Base-by-base conservation (phyloP, 768 basidiomycete species). In the Suillus discolor region DNA sequence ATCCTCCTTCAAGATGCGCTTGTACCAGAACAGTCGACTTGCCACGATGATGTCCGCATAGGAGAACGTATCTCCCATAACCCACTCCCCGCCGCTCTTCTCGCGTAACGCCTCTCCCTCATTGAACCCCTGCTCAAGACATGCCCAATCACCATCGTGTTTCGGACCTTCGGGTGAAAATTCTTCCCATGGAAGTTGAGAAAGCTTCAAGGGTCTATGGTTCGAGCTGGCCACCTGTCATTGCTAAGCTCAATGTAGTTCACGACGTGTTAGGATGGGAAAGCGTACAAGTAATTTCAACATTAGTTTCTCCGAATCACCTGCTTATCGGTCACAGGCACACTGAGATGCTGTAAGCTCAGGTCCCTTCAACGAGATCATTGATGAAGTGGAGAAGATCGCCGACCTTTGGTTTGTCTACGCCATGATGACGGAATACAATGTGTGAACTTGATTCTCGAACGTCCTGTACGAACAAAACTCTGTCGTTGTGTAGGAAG, bases 231-330 rank as follows among this genome's bases (percentile, higher is more conserved):
- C 72, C 66, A 0, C 64, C n/a, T 25, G 34, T 75, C 59, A 59
- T 69, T 23, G 70, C 61, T 54, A 68, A 69, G 53, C n/a, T 68
- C 23, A 61, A 65, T 7, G 66, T 68, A 2, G 71, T 71, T 54
- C 42, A 76, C 54, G 77, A 74, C 20, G 69, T 79, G 34, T 67
- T 80, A 34, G 80, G 80, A 13, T 81, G 80, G 80, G 73, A 77
- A 54, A 79, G 66, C 16, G 75, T 78, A 8, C 42, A 77, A 57
- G 80, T 77, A 39, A 61, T 72, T 67, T 9, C 25, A 15, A 16
- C 23, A 15, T 47, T 31, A 11, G 9, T 13, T 23, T 18, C 7
- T 12, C 18, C 5, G 34, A 62, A 41, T 59, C 42, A 57, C 34
- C 36, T 39, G 38, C 18, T 65, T n/a, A 63, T 63, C 23, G 25